Evolutionary conservation across 78 protist genomes (phyloP).

Genomic region (Dictyostelium firmibasis): DNA sequence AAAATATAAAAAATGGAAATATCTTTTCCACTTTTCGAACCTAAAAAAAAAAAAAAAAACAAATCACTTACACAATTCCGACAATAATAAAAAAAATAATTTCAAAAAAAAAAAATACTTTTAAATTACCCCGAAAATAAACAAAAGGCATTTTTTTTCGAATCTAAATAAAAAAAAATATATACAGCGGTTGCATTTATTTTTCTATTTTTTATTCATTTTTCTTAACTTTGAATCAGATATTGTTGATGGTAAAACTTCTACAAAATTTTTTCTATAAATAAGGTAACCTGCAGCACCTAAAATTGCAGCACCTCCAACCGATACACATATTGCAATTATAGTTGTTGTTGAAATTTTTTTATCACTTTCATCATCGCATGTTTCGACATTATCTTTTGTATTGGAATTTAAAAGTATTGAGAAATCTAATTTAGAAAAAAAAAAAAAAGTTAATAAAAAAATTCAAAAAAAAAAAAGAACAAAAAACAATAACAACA

Average conservation of each 20-base stretch:
- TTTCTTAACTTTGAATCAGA: neutral
- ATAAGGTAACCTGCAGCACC: neutral
- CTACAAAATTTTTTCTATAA: slow-evolving; percentile 2
- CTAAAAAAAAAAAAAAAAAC: no score
- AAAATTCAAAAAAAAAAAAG: neutral
- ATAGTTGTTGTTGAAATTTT: neutral
- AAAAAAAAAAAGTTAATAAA: neutral
- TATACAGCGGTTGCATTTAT: neutral
- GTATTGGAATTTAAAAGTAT: neutral
- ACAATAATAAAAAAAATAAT: no score
- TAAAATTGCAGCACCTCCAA: neutral
- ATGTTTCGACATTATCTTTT: neutral
- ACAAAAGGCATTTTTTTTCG: no score
- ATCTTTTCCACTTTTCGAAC: neutral
- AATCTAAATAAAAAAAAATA: no score
- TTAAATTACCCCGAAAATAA: no score
- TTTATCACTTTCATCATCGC: neutral
- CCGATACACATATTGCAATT: neutral
- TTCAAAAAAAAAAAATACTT: neutral
- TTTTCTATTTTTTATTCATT: neutral
- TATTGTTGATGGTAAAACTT: neutral
- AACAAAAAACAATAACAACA: neutral
- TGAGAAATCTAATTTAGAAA: neutral
- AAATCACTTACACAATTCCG: no score
- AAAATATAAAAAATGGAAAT: no score